These are phyloP conservation scores for Coriolopsis trogii DNA, from an alignment of 1,284 basidiomycete species.

Conservation along the genomic window DNA sequence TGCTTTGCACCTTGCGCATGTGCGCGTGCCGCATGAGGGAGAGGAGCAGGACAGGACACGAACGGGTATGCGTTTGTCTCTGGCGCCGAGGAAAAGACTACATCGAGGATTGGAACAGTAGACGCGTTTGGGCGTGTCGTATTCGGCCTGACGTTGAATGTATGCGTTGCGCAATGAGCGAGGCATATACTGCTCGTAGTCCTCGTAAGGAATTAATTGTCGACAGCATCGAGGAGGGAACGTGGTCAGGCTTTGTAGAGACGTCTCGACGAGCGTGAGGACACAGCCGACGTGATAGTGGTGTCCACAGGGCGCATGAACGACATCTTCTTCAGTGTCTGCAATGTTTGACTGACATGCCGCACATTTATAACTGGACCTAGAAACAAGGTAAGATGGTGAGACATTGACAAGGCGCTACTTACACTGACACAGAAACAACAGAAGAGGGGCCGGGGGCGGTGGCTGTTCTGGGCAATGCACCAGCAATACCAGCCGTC, in stretches of 20 bases:
- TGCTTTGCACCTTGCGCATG: conserved; percentile 41
- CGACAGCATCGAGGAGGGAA: conserved; percentile 50
- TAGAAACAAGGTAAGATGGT: background rate
- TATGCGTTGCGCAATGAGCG: conserved; percentile 30
- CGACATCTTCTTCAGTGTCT: conserved; percentile 22
- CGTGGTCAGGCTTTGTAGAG: conserved; percentile 44
- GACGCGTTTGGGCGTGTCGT: conserved; percentile 40
- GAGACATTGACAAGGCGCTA: background rate
- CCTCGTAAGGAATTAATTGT: conserved; percentile 33
- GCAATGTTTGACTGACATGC: conserved; percentile 40
- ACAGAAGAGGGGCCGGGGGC: too few relatives aligned
- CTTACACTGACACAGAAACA: conserved; percentile 8
- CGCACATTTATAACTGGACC: conserved; percentile 33
- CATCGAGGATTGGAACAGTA: conserved; percentile 47
- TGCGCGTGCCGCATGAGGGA: conserved; percentile 31
- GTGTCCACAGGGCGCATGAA: conserved; percentile 43
- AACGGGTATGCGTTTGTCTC: conserved; percentile 21
- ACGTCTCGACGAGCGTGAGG: conserved; percentile 39
- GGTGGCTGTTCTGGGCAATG: too few relatives aligned
- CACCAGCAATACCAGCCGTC: too few relatives aligned
- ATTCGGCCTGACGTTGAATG: conserved; percentile 38
- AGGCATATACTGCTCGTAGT: conserved; percentile 34
- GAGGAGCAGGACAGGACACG: conserved; percentile 27
- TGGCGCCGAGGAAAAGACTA: conserved; percentile 43
- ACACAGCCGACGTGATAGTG: conserved; percentile 44